Conservation (phyloP, 306 rosid species). For the Casuarina glauca region DNA sequence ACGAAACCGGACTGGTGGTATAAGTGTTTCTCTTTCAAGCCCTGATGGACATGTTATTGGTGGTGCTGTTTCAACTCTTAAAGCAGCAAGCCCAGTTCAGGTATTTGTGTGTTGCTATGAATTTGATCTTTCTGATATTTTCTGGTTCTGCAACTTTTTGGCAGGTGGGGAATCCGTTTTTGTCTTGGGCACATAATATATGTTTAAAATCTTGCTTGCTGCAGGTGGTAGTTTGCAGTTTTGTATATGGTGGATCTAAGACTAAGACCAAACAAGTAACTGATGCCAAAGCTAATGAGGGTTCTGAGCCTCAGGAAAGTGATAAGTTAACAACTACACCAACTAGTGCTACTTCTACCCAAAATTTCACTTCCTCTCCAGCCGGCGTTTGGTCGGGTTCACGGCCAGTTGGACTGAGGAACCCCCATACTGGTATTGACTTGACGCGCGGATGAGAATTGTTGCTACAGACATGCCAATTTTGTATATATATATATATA, state of each 20-base stretch:
- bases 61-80: constrained; percentile 77
- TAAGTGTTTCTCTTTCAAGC: constrained; percentile 82
- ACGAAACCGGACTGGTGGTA: constrained; percentile 75
- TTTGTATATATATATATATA: constrained; percentile 62
- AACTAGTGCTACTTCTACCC: constrained; percentile 48
- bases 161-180: not conserved
- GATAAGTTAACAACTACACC: constrained; percentile 62
- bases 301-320: constrained; percentile 49
- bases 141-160: not conserved
- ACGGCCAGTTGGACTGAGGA: constrained; percentile 51
- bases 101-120: constrained; percentile 40
- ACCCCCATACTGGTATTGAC: constrained; percentile 80
- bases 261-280: constrained; percentile 53
- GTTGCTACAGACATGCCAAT: constrained; percentile 52
- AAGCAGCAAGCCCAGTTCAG: constrained; percentile 87
- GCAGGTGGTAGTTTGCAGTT: constrained; percentile 92
- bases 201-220: constrained; percentile 9
- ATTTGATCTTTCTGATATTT: not conserved
- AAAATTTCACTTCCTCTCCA: constrained; percentile 53
- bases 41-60: constrained; percentile 87
- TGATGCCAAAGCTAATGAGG: constrained; percentile 36
- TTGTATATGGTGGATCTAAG: constrained; percentile 71
- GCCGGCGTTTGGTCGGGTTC: constrained; percentile 67
- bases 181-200: constrained; percentile 6
- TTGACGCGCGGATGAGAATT: constrained; percentile 74